phyloP scores from a whole-genome alignment of 164 flowering plant species.

The Magnolia sinica region DNA sequence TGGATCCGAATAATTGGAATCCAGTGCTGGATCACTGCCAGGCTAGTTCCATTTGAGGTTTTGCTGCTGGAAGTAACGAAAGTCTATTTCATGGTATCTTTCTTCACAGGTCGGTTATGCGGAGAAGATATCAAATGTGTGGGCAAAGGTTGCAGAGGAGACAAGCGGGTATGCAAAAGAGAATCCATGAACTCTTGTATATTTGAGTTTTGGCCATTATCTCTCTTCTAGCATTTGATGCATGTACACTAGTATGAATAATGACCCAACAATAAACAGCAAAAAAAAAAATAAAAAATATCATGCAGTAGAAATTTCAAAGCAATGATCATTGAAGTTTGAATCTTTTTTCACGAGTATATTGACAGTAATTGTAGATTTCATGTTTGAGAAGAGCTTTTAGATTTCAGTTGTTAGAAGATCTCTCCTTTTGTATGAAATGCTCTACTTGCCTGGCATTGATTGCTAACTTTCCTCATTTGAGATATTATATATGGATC shows the following conservation, averaged over 20 bases:
- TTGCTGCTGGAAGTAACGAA: background rate
- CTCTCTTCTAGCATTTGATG: background rate
- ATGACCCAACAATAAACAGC: background rate
- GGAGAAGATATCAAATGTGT: slow-evolving; percentile 78
- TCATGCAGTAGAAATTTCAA: too few relatives aligned
- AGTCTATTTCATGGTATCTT: background rate
- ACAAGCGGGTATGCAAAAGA: slow-evolving; percentile 57
- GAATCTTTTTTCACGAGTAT: background rate
- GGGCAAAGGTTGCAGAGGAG: slow-evolving; percentile 83
- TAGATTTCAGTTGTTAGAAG: background rate
- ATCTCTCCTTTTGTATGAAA: background rate
- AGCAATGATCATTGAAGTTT: background rate
- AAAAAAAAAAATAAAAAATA: too few relatives aligned
- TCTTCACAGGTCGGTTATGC: slow-evolving; percentile 77
- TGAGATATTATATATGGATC: too few relatives aligned
- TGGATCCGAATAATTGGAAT: too few relatives aligned
- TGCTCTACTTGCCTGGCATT: background rate
- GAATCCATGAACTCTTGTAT: slow-evolving; percentile 25
- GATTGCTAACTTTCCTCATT: background rate
- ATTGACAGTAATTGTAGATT: background rate
- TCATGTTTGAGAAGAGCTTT: background rate
- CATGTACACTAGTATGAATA: slow-evolving; percentile 8
- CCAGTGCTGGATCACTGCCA: too few relatives aligned
- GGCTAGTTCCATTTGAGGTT: background rate
- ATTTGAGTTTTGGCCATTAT: slow-evolving; percentile 1